Conservation (phyloP, 2,329 filamentous ascomycete species). For the Colletotrichum eleusines region DNA sequence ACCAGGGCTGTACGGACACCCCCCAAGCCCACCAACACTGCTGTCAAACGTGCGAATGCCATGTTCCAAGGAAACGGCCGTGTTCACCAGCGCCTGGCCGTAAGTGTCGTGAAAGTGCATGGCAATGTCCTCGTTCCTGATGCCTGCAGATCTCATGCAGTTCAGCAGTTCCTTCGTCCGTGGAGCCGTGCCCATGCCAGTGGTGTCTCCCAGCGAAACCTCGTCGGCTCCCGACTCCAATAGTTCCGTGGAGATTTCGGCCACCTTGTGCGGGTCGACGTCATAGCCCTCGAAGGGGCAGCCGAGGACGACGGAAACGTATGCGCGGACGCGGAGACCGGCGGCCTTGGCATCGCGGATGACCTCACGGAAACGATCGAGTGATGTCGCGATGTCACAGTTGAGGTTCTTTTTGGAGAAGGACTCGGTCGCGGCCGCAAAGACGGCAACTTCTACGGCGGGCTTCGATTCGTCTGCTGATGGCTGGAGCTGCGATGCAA, state of each 20-base stretch:
- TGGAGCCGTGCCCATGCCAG: conserved; percentile 88
- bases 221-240: conserved; percentile 91
- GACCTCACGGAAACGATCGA: conserved; percentile 77
- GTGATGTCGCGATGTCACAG: conserved; percentile 79
- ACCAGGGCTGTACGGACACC: conserved; percentile 87
- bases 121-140: conserved; percentile 78
- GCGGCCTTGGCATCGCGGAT: conserved; percentile 75
- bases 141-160: conserved; percentile 73
- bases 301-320: conserved; percentile 83
- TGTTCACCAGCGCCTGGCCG: conserved; percentile 86
- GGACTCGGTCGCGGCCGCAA: conserved; percentile 83
- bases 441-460: conserved; percentile 79
- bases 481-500: conserved; percentile 64
- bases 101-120: conserved; percentile 94
- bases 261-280: conserved; percentile 72
- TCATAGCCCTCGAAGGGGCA: conserved; percentile 81
- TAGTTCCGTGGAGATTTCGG: conserved; percentile 75
- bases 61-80: conserved; percentile 80
- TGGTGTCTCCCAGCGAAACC: conserved; percentile 90
- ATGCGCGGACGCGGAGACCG: conserved; percentile 78
- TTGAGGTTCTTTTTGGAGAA: conserved; percentile 88
- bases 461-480: conserved; percentile 57
- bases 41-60: conserved; percentile 84
- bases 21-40: conserved; percentile 83
- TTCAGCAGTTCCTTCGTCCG: conserved; percentile 74